These are phyloP conservation scores for Neocatenulostroma microsporum DNA, from an alignment of 2,329 filamentous ascomycete genomes.

Conservation along the genomic window DNA sequence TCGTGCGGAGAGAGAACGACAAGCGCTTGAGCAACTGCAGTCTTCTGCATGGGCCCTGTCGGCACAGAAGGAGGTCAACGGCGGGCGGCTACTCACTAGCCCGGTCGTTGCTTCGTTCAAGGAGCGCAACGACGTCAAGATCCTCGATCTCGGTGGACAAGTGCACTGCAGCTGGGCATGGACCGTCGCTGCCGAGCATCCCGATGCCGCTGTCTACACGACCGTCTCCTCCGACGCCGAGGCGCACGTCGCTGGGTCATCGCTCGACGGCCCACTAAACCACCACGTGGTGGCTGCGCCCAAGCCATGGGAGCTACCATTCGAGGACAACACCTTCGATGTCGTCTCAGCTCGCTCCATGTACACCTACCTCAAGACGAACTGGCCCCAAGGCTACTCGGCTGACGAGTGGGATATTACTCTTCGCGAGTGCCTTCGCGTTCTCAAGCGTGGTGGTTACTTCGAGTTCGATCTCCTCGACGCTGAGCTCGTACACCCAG, in stretches of 20 bases:
- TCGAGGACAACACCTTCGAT: constrained; percentile 79
- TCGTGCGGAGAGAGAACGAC: constrained; percentile 62
- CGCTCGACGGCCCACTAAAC: constrained; percentile 76
- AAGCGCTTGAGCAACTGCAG: constrained; percentile 65
- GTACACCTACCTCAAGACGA: constrained; percentile 69
- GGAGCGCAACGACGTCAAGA: constrained; percentile 46
- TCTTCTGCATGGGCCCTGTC: constrained; percentile 56
- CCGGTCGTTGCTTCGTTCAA: constrained; percentile 38
- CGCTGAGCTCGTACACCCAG: constrained; percentile 79
- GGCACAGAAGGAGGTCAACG: constrained; percentile 53
- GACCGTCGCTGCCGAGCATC: constrained; percentile 81
- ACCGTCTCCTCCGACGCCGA: constrained; percentile 43
- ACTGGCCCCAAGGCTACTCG: constrained; percentile 43
- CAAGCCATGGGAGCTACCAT: constrained; percentile 72
- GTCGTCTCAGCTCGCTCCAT: constrained; percentile 83
- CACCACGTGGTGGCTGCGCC: constrained; percentile 76
- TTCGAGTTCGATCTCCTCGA: constrained; percentile 88
- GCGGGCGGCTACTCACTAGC: constrained; percentile 52
- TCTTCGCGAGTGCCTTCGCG: constrained; percentile 76
- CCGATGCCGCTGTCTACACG: constrained; percentile 78
- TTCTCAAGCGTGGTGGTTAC: constrained; percentile 87
- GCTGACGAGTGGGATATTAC: constrained; percentile 81
- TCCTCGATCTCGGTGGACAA: constrained; percentile 82
- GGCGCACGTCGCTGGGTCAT: constrained; percentile 50
- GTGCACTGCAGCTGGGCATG: constrained; percentile 90